phyloP scores from a whole-genome alignment of 2,329 filamentous ascomycete species.

The Arthrobotrys conoides region DNA sequence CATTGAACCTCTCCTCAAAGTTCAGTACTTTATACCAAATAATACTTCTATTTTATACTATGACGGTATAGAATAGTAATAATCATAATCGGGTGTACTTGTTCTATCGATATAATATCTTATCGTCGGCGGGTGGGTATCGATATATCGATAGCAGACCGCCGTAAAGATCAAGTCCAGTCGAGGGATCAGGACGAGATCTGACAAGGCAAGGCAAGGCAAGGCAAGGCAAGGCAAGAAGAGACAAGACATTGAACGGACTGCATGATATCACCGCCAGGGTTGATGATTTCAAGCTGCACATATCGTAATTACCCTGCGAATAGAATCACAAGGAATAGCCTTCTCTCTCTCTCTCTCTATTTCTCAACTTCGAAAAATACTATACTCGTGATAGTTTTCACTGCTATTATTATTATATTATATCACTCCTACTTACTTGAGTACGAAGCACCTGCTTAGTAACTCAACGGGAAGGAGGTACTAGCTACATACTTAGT shows the following conservation, averaged over 20 bases:
- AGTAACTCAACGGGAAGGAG: background rate
- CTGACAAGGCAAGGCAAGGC: background rate
- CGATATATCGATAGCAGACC: background rate
- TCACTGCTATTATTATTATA: no score
- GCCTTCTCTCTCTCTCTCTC: background rate
- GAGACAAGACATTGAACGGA: background rate
- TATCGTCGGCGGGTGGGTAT: background rate
- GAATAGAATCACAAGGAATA: constrained; percentile 17
- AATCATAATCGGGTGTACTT: no score
- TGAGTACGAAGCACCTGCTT: background rate
- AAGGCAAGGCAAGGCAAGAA: background rate
- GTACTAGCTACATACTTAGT: background rate
- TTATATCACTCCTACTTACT: background rate
- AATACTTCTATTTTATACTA: no score
- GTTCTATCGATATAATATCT: background rate
- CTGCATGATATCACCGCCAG: constrained; percentile 6
- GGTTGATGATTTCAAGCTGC: constrained; percentile 1
- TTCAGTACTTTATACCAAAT: no score
- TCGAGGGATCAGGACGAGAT: background rate
- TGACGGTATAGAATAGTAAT: background rate
- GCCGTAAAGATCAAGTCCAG: background rate
- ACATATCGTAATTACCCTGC: background rate
- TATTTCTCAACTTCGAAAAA: background rate
- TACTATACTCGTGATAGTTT: background rate
- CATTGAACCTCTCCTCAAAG: no score